Conservation (phyloP, 2,329 filamentous ascomycete genomes). For the Coniochaeta sp. region DNA sequence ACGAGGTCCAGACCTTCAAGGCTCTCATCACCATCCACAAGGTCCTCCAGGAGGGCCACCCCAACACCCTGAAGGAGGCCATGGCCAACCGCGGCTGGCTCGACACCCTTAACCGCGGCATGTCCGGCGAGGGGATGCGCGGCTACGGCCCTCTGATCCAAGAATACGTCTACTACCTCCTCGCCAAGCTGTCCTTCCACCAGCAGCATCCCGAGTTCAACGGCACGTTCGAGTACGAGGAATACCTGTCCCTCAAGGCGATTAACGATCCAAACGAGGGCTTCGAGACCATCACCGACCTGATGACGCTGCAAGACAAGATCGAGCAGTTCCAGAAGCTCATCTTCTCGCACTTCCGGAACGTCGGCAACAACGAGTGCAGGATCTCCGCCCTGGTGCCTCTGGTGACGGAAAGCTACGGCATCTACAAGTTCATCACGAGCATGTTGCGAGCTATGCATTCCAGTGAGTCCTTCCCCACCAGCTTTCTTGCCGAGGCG, state of each 20-base stretch:
- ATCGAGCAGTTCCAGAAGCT: slow-evolving; percentile 98
- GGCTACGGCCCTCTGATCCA: slow-evolving; percentile 89
- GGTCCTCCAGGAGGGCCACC: slow-evolving; percentile 93
- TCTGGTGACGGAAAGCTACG: slow-evolving; percentile 94
- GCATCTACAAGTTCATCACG: slow-evolving; percentile 98
- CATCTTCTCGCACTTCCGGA: slow-evolving; percentile 93
- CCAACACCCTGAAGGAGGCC: slow-evolving; percentile 77
- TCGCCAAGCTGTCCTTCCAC: slow-evolving; percentile 94
- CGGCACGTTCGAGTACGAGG: slow-evolving; percentile 96
- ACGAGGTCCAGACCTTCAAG: slow-evolving; percentile 98
- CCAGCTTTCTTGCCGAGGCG: too few relatives aligned
- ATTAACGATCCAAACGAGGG: slow-evolving; percentile 99
- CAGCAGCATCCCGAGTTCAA: slow-evolving; percentile 97
- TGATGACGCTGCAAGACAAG: slow-evolving; percentile 95
- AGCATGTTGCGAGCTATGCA: slow-evolving; percentile 99
- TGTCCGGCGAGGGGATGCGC: slow-evolving; percentile 75
- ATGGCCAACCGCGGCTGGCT: slow-evolving; percentile 86
- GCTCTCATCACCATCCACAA: slow-evolving; percentile 96
- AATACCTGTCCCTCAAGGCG: slow-evolving; percentile 95
- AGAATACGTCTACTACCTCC: slow-evolving; percentile 93
- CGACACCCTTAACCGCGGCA: slow-evolving; percentile 80
- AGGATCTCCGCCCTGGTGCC: slow-evolving; percentile 90
- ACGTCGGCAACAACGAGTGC: slow-evolving; percentile 90
- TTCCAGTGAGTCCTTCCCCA: slow-evolving; percentile 54
- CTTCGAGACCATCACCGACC: slow-evolving; percentile 90